A percentile compares a stretch with the other conserved stretches of the same genome.
These are phyloP conservation scores for Backusella tarrabulga DNA, from an alignment of 192 early-diverging fungal species.

Conservation along the genomic window DNA sequence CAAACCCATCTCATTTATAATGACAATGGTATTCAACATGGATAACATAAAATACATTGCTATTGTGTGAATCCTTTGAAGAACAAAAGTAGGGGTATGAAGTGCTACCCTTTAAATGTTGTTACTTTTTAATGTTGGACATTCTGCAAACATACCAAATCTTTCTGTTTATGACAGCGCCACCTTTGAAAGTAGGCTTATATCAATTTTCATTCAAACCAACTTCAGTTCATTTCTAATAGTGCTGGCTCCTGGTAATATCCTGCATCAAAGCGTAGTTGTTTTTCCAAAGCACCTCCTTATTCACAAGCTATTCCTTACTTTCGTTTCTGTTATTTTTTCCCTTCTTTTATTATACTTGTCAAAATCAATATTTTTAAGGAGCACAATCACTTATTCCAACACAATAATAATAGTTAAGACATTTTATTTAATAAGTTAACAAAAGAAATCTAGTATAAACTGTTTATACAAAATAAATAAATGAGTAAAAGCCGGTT, in stretches of 20 bases:
- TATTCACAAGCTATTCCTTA: background rate
- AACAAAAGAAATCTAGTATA: background rate
- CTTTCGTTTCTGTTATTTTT: background rate
- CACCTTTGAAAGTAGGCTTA: too few species aligned
- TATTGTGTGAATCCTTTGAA: too few species aligned
- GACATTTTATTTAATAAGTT: background rate
- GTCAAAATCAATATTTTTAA: background rate
- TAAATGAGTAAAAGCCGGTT: background rate
- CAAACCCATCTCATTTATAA: background rate
- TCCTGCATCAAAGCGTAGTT: background rate
- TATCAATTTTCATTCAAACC: background rate
- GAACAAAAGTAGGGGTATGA: too few species aligned
- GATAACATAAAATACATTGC: background rate
- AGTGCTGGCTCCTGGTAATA: background rate
- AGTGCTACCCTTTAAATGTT: too few species aligned
- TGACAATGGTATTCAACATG: background rate
- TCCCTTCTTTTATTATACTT: background rate
- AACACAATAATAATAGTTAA: background rate
- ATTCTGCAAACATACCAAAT: too few species aligned
- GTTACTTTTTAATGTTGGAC: too few species aligned
- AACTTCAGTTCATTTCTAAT: background rate
- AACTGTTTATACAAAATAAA: background rate
- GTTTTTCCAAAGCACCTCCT: background rate
- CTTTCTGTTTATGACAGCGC: too few species aligned
- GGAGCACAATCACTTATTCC: background rate